A percentile compares a stretch with the other conserved stretches of the same genome.
phyloP scores from a whole-genome alignment of 352 stramenopile species.

The Phytophthora palmivora region DNA sequence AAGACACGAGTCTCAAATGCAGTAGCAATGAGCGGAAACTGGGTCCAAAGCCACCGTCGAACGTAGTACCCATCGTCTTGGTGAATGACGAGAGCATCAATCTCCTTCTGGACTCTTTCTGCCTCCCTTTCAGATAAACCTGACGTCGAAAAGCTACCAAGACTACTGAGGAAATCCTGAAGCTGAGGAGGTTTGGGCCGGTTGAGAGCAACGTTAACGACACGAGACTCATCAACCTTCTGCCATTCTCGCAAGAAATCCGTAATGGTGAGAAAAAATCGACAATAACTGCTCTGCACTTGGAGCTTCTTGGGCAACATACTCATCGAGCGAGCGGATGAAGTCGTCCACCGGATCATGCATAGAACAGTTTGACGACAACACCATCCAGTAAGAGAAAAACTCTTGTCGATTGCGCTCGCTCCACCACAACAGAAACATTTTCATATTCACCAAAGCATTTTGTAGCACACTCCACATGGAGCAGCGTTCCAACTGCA shows the following conservation, averaged over 20 bases:
- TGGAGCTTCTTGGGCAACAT: constrained; percentile 65
- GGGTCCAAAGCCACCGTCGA: constrained; percentile 83
- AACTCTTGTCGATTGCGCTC: constrained; percentile 83
- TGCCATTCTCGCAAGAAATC: constrained; percentile 83
- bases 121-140: constrained; percentile 62
- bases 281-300: constrained; percentile 67
- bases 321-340: constrained; percentile 80
- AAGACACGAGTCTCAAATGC: constrained; percentile 80
- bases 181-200: constrained; percentile 68
- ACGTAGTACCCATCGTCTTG: constrained; percentile 79
- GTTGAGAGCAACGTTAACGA: constrained; percentile 39
- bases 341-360: constrained; percentile 86
- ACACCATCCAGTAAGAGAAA: constrained; percentile 81
- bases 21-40: constrained; percentile 84
- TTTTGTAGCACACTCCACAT: constrained; percentile 74
- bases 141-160: constrained; percentile 60
- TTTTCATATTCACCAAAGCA: constrained; percentile 84
- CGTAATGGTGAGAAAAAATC: constrained; percentile 81
- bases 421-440: constrained; percentile 88
- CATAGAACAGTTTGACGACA: constrained; percentile 64
- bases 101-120: constrained; percentile 61
- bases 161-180: constrained; percentile 76
- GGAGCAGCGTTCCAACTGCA: constrained; percentile 79
- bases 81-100: constrained; percentile 71
- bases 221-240: constrained; percentile 43